Conservation (phyloP, 1,139 yeast species). For the Debaryomyces robertsiae region DNA sequence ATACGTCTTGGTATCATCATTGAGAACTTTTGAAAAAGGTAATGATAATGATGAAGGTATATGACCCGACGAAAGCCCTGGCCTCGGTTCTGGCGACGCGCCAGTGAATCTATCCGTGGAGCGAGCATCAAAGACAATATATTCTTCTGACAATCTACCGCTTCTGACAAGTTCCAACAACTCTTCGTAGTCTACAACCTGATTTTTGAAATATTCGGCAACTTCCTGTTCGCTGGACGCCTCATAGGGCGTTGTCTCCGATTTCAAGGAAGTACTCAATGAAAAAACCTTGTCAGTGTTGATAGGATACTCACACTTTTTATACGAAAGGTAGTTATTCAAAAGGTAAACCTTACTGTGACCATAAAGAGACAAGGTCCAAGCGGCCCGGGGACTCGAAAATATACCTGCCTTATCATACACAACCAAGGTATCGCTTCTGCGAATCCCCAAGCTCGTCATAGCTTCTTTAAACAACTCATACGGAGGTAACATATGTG, state of each 20-base stretch:
- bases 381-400: slow-evolving; percentile 87
- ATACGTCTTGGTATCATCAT: slow-evolving; percentile 49
- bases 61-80: slow-evolving; percentile 87
- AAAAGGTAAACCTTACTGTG: slow-evolving; percentile 68
- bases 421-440: slow-evolving; percentile 66
- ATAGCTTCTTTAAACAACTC: slow-evolving; percentile 56
- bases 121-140: slow-evolving; percentile 78
- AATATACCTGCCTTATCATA: slow-evolving; percentile 86
- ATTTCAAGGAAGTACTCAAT: slow-evolving; percentile 11
- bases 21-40: slow-evolving; percentile 68
- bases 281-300: slow-evolving; percentile 24
- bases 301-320: slow-evolving; percentile 26
- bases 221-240: slow-evolving; percentile 27
- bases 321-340: slow-evolving; percentile 65
- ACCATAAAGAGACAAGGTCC: slow-evolving; percentile 82
- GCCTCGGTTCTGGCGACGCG: slow-evolving; percentile 80
- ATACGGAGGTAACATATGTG: slow-evolving; percentile 84
- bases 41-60: slow-evolving; percentile 78
- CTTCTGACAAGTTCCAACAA: slow-evolving; percentile 55
- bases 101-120: slow-evolving; percentile 76
- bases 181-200: slow-evolving; percentile 67
- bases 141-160: slow-evolving; percentile 49
- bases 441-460: slow-evolving; percentile 47
- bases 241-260: slow-evolving; percentile 23
- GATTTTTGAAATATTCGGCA: slow-evolving; percentile 37